Evolutionary conservation across 1,139 yeast genomes (phyloP), one percentile per base, ranked within the genome.

Genomic region (Geotrichum klebahnii): DNA sequence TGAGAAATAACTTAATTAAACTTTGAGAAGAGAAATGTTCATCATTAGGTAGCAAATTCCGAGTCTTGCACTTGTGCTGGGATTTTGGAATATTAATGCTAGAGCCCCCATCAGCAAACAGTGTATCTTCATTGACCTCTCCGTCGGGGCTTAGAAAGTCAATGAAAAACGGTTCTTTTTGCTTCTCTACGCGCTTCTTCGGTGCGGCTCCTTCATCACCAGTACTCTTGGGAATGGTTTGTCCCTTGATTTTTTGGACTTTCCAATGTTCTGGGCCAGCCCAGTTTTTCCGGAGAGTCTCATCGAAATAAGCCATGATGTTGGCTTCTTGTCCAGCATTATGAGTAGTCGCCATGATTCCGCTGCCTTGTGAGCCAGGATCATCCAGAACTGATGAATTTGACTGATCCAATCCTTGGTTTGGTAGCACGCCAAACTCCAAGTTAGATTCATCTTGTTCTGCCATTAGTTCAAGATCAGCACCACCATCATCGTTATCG

Each of bases 201-300:
- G 53, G 47, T 24, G 51, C 35, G 6, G 46, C 53, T 2, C 55
- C 45, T n/a, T 56, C 61, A n/a, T 49, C 62, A n/a, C n/a, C n/a
- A 10, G 61, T 51, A 26, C 58, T 59, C 41, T 59, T 63, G 52
- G 16, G 23, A 10, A 36, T 17, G 8, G 35, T 17, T 3, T 49
- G 57, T 28, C 67, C 68, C 58, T 75, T 82, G 51, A 84, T 71
- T 24, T 80, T 79, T 39, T 78, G 71, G 9, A 90, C 86, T 67
- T 84, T 85, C 97, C 97, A 92, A 67, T 88, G 94, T 56, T 87
- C 94, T 4, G 96, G 92, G 6, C 96, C 96, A 39, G 95, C 78
- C 96, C 96, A 88, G 63, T 80, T 82, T 42, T 78, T 75, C 55
- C 75, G 80, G 68, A 86, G 69, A 16, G 79, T 76, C 54, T 79